Base-by-base conservation (phyloP, 352 stramenopile species). In the Globisporangium cederbergense region DNA sequence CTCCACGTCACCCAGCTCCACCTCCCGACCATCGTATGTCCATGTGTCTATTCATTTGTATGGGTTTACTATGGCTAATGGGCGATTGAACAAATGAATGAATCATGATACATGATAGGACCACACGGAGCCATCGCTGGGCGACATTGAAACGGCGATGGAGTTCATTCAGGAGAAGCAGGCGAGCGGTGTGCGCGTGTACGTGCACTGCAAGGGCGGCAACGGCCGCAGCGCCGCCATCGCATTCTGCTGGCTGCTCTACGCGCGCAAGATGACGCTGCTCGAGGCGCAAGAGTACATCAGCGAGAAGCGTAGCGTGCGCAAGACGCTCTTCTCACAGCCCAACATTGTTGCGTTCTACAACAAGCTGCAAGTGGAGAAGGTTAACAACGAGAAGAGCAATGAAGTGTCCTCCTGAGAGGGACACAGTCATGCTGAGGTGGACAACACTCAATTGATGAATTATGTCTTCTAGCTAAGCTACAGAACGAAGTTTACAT, bases 171-270 rank as follows among this genome's bases (percentile, higher is more conserved):
- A 91, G 63, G 75, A 94, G 55, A 89, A 98, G 66, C 77, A 91
- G 47, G 67, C 83, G 28, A 72, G 75, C 58, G 94, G 93, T 25
- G 89, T 91, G 40, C 78, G 86, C 34, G 96, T 98, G n/a, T 98
- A 98, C 65, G 93, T 99, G 52, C 96, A 98, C 71, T 99, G 96
- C 81, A 97, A 98, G 75, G 91, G 92, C 40, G 96, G 96, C 40
- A 96, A 98, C 66, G 96, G 96, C n/a, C 84, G 96, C 55, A 97
- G 83, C 34, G 95, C 91, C 30, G 92, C 95, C 1, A 86, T 96
- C 56, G 93, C 88, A 1, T 96, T 97, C 65, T 97, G 90, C 54
- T 98, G 93, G 93, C 67, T 98, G 6, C 71, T 98, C 16, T 73
- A 83, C 11, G 68, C 72, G 34, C 86, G 86, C 60, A 77, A 77